Conservation (phyloP, 306 rosid species). For the Nissolia schottii region DNA sequence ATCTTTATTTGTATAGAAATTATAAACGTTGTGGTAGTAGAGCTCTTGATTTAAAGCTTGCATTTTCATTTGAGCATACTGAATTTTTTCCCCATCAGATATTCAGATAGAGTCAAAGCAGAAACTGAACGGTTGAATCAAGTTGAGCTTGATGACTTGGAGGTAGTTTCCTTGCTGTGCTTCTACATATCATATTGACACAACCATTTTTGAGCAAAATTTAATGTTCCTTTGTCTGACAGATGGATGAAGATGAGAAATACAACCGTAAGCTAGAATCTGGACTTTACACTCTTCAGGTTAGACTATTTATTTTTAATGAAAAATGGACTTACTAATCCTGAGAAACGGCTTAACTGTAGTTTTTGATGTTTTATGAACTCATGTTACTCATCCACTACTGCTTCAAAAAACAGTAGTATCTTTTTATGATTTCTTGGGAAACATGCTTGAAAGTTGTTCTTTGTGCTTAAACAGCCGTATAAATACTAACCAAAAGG, state of each 20-base stretch:
- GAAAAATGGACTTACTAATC: background rate
- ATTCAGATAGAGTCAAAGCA: conserved; percentile 77
- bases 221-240: conserved; percentile 22
- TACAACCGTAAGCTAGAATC: conserved; percentile 89
- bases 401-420: background rate
- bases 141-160: conserved; percentile 77
- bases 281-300: conserved; percentile 98
- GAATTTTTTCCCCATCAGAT: conserved; percentile 41
- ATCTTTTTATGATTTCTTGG: background rate
- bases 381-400: background rate
- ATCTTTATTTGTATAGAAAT: background rate
- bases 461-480: conserved; percentile 4
- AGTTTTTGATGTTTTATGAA: background rate
- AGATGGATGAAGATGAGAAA: conserved; percentile 96
- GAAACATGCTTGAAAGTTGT: background rate
- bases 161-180: conserved; percentile 44
- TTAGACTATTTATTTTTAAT: conserved; percentile 22
- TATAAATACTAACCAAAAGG: background rate
- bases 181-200: background rate
- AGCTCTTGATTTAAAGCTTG: background rate
- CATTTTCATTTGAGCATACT: conserved; percentile 19
- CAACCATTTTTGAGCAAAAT: background rate
- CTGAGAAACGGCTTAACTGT: background rate
- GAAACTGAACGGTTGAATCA: conserved; percentile 67
- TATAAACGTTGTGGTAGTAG: background rate